These are phyloP conservation scores for Cyberlindnera nakhonratchasimensis DNA, from an alignment of 805 yeast genomes.

Conservation along the genomic window DNA sequence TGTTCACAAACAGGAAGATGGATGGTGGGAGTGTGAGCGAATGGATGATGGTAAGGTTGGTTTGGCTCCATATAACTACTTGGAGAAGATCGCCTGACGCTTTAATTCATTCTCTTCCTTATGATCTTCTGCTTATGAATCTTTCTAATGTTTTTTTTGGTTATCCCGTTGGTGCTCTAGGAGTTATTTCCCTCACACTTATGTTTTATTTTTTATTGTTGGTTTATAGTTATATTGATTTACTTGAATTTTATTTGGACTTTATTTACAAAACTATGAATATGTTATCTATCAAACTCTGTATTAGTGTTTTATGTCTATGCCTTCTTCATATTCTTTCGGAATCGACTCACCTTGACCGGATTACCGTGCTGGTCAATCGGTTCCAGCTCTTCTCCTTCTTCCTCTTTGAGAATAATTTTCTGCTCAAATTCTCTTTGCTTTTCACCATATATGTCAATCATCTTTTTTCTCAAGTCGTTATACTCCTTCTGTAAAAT, in stretches of 20 bases:
- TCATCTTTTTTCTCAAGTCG: conserved; percentile 30
- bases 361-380: conserved; percentile 62
- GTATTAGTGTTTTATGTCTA: background rate
- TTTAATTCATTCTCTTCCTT: background rate
- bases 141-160: background rate
- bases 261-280: no score
- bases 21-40: conserved; percentile 74
- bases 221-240: background rate
- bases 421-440: conserved; percentile 5
- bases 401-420: conserved; percentile 33
- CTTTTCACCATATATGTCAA: conserved; percentile 25
- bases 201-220: background rate
- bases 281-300: background rate
- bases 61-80: conserved; percentile 61
- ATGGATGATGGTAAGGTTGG: conserved; percentile 40
- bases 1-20: conserved; percentile 58
- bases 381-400: conserved; percentile 61
- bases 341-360: conserved; percentile 62
- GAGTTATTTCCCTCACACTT: background rate
- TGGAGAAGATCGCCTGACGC: conserved; percentile 23
- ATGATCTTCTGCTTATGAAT: background rate
- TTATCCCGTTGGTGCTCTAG: background rate
- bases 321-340: conserved; percentile 32
- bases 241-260: no score
- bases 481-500: conserved; percentile 30